Evolutionary conservation across 768 basidiomycete species (phyloP), one percentile per base, ranked within the genome.

Genomic region (Candolleomyces aberdarensis): DNA sequence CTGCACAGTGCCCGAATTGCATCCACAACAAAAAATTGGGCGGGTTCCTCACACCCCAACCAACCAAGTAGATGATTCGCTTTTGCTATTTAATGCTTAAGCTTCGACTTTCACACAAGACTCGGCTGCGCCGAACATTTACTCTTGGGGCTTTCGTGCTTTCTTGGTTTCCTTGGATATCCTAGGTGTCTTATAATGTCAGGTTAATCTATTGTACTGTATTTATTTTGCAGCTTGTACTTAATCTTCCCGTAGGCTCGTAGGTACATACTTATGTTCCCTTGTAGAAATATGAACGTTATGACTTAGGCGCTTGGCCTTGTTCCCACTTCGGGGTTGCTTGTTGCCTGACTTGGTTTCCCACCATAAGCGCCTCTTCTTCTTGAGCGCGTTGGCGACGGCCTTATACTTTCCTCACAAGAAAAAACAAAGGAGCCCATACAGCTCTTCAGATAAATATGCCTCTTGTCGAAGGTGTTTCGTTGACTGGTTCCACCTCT

Each of bases 1-100:
- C 83, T 36, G 78, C 80, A 6, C 68, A 67, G 58, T 83, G 82
- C 57, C 72, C 73, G 10, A 75, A 78, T 53, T 82, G 82, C 63
- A 70, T 66, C 40, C 60, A 61, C 56, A 55, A 56, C 7, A 61
- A 61, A 61, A 61, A 57, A 32, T 36, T 61, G 54, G 60, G 60
- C n/a, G 55, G 60, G 3, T 53, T 53, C 15, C 55, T 60, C 13
- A 31, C n/a, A 31, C 57, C 57, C 29, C 57, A 58, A 31, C 20
- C 57, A 17, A 19, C 57, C n/a, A n/a, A n/a, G n/a, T 47, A 29
- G 48, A 19, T 49, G 32, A 49, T n/a, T 43, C 26, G 26, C 26
- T 26, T 26, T 3, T 3, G 26, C 26, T 26, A 26, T 26, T 26
- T 26, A 26, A 26, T 26, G 3, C 26, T 26, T 26, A 26, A 26